phyloP scores from a whole-genome alignment of 108 stramenopile species.

The Cyclotella atomus region DNA sequence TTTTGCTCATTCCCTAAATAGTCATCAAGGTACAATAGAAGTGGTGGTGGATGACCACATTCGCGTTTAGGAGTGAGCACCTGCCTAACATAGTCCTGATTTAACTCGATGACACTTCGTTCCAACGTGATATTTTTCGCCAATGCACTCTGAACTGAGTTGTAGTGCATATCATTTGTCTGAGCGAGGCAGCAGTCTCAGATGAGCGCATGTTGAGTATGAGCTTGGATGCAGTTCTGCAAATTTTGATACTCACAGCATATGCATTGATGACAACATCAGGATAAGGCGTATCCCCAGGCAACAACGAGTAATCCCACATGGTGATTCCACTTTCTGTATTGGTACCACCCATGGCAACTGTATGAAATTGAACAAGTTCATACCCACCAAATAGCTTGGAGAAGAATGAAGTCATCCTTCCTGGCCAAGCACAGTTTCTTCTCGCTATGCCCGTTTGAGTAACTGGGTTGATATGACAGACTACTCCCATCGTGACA shows the following conservation, averaged over 20 bases:
- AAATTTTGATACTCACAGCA: conserved; percentile 14
- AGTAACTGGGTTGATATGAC: conserved; percentile 58
- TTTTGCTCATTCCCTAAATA: conserved; percentile 84
- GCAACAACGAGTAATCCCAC: conserved; percentile 77
- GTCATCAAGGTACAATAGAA: conserved; percentile 78
- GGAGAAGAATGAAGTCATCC: conserved; percentile 44
- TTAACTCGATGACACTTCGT: conserved; percentile 66
- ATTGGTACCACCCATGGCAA: conserved; percentile 82
- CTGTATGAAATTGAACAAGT: conserved; percentile 55
- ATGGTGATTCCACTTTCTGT: conserved; percentile 67
- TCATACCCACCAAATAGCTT: conserved; percentile 32
- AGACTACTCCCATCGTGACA: conserved; percentile 76
- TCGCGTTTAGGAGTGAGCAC: conserved; percentile 49
- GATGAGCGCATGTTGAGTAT: neutral
- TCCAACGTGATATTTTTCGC: conserved; percentile 60
- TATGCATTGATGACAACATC: conserved; percentile 85
- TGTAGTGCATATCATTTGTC: conserved; percentile 86
- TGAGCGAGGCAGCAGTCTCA: neutral
- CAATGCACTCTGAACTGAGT: conserved; percentile 47
- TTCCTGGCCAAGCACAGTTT: conserved; percentile 70
- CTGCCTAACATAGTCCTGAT: conserved; percentile 63
- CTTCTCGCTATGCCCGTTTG: conserved; percentile 48
- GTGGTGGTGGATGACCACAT: conserved; percentile 49
- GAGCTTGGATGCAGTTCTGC: neutral
- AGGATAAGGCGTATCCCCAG: conserved; percentile 63